Evolutionary conservation across 1,284 basidiomycete genomes (phyloP).

Genomic region (Agaricales sp.): DNA sequence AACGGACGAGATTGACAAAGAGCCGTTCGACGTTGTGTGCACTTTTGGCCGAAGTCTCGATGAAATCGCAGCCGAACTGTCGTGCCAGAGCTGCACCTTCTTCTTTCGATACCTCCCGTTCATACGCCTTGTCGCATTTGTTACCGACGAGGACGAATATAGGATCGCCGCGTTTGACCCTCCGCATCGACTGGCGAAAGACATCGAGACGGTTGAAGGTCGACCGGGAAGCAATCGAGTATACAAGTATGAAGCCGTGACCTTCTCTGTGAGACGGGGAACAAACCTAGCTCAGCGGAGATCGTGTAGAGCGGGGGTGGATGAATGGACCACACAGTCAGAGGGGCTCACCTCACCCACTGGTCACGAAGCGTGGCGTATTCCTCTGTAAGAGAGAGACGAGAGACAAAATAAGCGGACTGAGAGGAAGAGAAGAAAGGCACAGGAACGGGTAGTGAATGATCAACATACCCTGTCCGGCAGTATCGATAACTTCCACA

Average conservation of each 20-base stretch:
- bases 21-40: slow-evolving; percentile 91
- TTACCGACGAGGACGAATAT: slow-evolving; percentile 89
- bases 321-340: slow-evolving; percentile 4
- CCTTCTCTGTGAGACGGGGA: slow-evolving; percentile 62
- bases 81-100: slow-evolving; percentile 84
- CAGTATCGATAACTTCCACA: slow-evolving; percentile 89
- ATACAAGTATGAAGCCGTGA: slow-evolving; percentile 97
- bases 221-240: slow-evolving; percentile 91
- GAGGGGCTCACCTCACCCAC: slow-evolving; percentile 80
- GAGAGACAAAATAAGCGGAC: too few relatives aligned
- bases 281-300: slow-evolving; percentile 9
- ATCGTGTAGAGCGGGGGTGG: slow-evolving; percentile 4
- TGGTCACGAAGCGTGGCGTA: slow-evolving; percentile 97
- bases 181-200: slow-evolving; percentile 90
- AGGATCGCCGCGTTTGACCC: slow-evolving; percentile 84
- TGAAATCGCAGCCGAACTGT: slow-evolving; percentile 88
- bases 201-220: slow-evolving; percentile 93
- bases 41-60: slow-evolving; percentile 95
- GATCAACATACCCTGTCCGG: slow-evolving; percentile 70
- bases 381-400: slow-evolving; percentile 65
- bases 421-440: slow-evolving; percentile 7
- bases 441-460: slow-evolving; percentile 10
- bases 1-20: slow-evolving; percentile 86
- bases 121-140: slow-evolving; percentile 81
- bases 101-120: slow-evolving; percentile 81